phyloP scores from a whole-genome alignment of 1,139 yeast genomes.

The Taphrina populina region DNA sequence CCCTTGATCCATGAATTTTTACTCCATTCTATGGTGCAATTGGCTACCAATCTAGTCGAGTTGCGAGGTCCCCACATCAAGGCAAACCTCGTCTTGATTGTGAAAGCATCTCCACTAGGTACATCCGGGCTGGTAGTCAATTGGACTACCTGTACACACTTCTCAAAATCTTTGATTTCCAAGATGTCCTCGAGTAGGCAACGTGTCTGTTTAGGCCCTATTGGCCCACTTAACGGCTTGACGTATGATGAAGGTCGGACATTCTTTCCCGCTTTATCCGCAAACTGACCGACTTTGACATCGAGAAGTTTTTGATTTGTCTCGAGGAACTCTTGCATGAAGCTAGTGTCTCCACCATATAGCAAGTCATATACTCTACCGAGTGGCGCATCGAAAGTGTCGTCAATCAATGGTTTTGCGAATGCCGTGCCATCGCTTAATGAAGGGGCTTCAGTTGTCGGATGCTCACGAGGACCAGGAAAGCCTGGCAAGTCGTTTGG shows the following conservation, averaged over 20 bases:
- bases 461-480: conserved; percentile 58
- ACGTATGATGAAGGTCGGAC: conserved; percentile 63
- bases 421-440: conserved; percentile 52
- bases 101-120: conserved; percentile 84
- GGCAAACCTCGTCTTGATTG: conserved; percentile 62
- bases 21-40: conserved; percentile 76
- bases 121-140: conserved; percentile 86
- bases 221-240: conserved; percentile 77
- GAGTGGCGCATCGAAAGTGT: conserved; percentile 67
- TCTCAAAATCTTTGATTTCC: conserved; percentile 61
- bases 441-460: conserved; percentile 55
- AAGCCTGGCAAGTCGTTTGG: conserved; percentile 37
- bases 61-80: conserved; percentile 78
- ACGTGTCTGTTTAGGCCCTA: conserved; percentile 92
- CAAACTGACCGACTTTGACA: conserved; percentile 53
- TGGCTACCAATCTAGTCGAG: conserved; percentile 62
- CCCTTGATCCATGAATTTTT: conserved; percentile 78
- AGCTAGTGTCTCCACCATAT: conserved; percentile 70
- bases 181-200: conserved; percentile 75
- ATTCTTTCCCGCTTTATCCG: conserved; percentile 49
- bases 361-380: conserved; percentile 71
- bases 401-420: conserved; percentile 66
- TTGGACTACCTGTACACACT: conserved; percentile 61
- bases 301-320: conserved; percentile 72
- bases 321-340: conserved; percentile 55